Conservation (phyloP, 176 grass and related monocot genomes). For the Musa schizocarpa region DNA sequence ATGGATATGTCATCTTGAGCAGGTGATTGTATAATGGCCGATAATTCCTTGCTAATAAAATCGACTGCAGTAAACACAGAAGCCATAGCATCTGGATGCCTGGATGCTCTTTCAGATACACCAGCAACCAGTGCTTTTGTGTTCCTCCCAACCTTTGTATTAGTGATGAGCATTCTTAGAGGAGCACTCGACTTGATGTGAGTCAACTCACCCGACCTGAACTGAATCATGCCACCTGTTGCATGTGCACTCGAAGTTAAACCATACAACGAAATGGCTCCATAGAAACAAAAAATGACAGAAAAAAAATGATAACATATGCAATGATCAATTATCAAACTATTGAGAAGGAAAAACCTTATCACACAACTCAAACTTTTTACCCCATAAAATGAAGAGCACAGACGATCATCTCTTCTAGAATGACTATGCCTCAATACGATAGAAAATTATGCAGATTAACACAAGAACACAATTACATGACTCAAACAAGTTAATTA, state of each 20-base stretch:
- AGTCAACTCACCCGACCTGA: conserved; percentile 55
- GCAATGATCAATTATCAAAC: neutral
- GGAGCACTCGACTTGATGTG: conserved; percentile 45
- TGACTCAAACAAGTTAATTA: too few species aligned
- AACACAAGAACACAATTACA: too few species aligned
- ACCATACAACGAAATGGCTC: neutral
- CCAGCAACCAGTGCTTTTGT: conserved; percentile 73
- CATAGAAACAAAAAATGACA: too few species aligned
- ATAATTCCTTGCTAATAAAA: conserved; percentile 65
- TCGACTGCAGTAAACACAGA: conserved; percentile 64
- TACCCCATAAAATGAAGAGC: neutral
- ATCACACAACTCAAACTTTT: neutral
- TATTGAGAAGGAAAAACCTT: neutral
- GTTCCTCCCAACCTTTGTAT: conserved; percentile 86
- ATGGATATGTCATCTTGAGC: conserved; percentile 43
- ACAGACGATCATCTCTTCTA: neutral
- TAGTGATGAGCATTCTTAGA: conserved; percentile 80
- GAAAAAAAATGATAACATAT: neutral
- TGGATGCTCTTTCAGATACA: conserved; percentile 62
- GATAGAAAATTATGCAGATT: too few species aligned
- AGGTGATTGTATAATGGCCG: conserved; percentile 45
- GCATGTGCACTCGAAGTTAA: conserved; percentile 15
- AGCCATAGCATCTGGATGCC: conserved; percentile 62
- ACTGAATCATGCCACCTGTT: conserved; percentile 82
- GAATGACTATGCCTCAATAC: too few species aligned